Conservation (phyloP, 805 yeast genomes). For the Myxozyma neglecta region DNA sequence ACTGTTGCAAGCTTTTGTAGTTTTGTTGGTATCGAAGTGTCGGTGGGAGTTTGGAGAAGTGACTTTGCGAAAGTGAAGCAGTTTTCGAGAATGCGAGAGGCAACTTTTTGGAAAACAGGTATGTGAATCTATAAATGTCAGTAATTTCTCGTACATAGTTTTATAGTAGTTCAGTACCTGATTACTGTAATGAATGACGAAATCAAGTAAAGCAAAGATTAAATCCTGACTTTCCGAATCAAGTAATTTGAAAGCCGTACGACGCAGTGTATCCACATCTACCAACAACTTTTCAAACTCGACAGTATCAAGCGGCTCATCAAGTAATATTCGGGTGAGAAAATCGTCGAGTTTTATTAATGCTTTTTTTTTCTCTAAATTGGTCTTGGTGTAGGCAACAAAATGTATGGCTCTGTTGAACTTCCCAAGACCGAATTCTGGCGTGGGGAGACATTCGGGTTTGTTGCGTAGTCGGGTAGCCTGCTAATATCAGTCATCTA, state of each 20-base stretch:
- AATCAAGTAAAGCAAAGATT: conserved; percentile 9
- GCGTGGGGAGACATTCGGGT: not conserved
- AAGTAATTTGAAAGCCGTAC: conserved; percentile 12
- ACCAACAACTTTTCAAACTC: conserved; percentile 15
- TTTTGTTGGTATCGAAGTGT: not conserved
- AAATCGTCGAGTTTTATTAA: conserved; percentile 1
- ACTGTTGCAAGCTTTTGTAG: conserved; percentile 7
- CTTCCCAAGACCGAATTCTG: not conserved
- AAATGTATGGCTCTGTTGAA: conserved; percentile 14
- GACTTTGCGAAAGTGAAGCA: conserved; percentile 10
- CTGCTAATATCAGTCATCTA: not conserved
- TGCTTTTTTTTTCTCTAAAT: conserved; percentile 5
- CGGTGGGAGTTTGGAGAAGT: not conserved
- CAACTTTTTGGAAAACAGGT: conserved; percentile 13
- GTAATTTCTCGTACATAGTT: not conserved
- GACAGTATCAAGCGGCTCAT: not conserved
- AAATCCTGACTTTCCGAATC: conserved; percentile 7
- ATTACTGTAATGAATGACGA: conserved; percentile 8
- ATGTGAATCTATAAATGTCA: not conserved
- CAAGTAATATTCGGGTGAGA: conserved; percentile 6
- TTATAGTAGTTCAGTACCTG: not conserved
- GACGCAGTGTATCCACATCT: conserved; percentile 15
- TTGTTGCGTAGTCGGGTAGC: not conserved
- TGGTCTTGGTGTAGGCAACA: conserved; percentile 6
- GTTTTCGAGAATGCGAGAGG: conserved; percentile 20